Percentiles rank a stretch among this genome's conserved stretches.
These are phyloP conservation scores for Penicillium mononematosum DNA, from an alignment of 495 filamentous ascomycete genomes.

Conservation along the genomic window DNA sequence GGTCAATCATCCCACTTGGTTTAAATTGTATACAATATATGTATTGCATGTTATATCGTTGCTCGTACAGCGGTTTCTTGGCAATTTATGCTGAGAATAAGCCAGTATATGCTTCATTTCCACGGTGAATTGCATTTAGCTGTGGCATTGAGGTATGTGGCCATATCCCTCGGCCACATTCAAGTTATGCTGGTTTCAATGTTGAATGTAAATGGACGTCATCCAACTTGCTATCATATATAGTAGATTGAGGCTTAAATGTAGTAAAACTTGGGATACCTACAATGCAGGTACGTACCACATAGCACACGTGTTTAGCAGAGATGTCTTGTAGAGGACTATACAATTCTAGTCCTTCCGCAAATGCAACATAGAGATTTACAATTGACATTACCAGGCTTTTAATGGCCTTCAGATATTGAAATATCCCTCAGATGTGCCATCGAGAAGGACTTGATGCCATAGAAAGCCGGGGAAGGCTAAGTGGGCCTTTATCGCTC, in stretches of 20 bases:
- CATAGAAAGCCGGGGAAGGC: conserved; percentile 11
- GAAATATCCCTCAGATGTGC: neutral
- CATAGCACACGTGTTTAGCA: neutral
- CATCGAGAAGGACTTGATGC: neutral
- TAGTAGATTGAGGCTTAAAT: neutral
- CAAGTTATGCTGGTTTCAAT: neutral
- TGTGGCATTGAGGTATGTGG: neutral
- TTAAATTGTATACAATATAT: neutral
- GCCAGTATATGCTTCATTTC: neutral
- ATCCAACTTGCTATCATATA: neutral
- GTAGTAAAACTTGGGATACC: neutral
- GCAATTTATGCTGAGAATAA: neutral
- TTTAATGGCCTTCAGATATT: neutral
- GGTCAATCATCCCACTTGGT: conserved; percentile 1
- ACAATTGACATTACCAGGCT: neutral
- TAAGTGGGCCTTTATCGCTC: conserved; percentile 24
- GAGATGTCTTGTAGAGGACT: neutral
- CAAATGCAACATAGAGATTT: neutral
- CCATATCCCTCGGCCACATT: neutral
- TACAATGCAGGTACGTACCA: neutral
- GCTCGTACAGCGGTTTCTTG: neutral
- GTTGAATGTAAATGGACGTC: neutral
- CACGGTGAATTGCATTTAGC: neutral
- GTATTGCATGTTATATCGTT: neutral
- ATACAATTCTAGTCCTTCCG: neutral